Percentiles rank a stretch among this genome's conserved stretches.
These are phyloP conservation scores for Nigrospora oryzae DNA, from an alignment of 2,329 filamentous ascomycete genomes.

Conservation along the genomic window DNA sequence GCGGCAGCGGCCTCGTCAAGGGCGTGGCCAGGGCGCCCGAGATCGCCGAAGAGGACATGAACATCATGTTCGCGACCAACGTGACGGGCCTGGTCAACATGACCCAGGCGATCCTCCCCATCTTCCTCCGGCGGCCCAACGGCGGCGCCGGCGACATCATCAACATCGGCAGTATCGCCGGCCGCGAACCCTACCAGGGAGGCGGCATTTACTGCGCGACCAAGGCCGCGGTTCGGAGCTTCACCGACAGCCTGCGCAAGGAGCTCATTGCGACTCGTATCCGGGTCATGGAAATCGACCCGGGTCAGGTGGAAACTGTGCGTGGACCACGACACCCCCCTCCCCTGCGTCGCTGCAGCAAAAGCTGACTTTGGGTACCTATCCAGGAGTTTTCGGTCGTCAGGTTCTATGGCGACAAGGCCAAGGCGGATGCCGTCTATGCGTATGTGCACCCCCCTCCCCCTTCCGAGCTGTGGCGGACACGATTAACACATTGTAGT, in stretches of 20 bases:
- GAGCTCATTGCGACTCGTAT: conserved; percentile 65
- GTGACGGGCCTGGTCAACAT: conserved; percentile 93
- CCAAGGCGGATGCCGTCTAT: conserved; percentile 65
- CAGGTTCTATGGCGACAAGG: conserved; percentile 66
- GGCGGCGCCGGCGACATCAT: conserved; percentile 87
- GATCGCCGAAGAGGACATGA: conserved; percentile 74
- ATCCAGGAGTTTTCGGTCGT: conserved; percentile 63
- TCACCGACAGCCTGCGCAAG: conserved; percentile 62
- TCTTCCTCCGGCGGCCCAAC: conserved; percentile 68
- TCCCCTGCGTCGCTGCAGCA: background rate
- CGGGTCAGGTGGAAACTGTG: conserved; percentile 68
- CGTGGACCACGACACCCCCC: background rate
- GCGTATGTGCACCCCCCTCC: conserved; percentile 35
- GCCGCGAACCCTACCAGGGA: conserved; percentile 63
- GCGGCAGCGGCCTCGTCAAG: conserved; percentile 70
- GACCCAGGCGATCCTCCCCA: conserved; percentile 82
- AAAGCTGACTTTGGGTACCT: background rate
- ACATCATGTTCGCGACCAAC: conserved; percentile 85
- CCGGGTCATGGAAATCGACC: conserved; percentile 66
- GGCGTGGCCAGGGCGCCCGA: conserved; percentile 79
- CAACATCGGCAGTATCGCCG: conserved; percentile 60
- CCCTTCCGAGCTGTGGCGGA: background rate
- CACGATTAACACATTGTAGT: conserved; percentile 12
- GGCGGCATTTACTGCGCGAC: conserved; percentile 74
- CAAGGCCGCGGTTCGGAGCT: conserved; percentile 66